phyloP scores from a whole-genome alignment of 2,329 filamentous ascomycete species.

The Colletotrichum coccodes region DNA sequence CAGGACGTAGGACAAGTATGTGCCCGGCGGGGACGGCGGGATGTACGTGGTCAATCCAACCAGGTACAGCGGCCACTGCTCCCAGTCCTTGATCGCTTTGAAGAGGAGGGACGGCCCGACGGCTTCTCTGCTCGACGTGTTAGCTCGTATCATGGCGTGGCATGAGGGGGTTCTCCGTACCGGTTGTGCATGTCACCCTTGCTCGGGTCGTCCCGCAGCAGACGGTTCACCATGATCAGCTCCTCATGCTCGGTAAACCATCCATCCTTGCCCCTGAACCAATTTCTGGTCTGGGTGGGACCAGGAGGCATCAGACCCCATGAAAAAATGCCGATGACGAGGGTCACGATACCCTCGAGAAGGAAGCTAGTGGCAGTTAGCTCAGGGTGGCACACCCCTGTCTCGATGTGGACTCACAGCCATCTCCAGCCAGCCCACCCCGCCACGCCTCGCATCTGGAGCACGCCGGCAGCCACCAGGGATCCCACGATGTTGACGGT shows the following conservation, averaged over 20 bases:
- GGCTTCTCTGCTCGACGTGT: constrained; percentile 43
- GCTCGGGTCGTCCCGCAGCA: constrained; percentile 68
- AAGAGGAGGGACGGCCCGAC: constrained; percentile 58
- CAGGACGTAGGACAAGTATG: constrained; percentile 57
- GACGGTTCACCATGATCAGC: constrained; percentile 69
- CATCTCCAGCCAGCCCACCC: constrained; percentile 54
- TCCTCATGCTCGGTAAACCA: constrained; percentile 73
- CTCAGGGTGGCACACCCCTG: not conserved
- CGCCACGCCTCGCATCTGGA: constrained; percentile 47
- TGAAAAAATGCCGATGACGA: constrained; percentile 54
- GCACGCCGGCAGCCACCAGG: constrained; percentile 55
- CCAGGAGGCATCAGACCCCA: constrained; percentile 57
- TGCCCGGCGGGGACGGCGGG: constrained; percentile 51
- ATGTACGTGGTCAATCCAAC: constrained; percentile 61
- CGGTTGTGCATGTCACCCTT: constrained; percentile 72
- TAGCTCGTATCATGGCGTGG: not conserved
- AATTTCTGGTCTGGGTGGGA: constrained; percentile 61
- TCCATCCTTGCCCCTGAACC: constrained; percentile 67
- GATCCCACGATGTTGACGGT: constrained; percentile 48
- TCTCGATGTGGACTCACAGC: constrained; percentile 40
- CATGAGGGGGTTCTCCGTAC: constrained; percentile 29
- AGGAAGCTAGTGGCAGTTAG: constrained; percentile 49
- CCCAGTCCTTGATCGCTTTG: constrained; percentile 65
- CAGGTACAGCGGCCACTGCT: constrained; percentile 68
- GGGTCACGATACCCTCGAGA: constrained; percentile 58